These are phyloP conservation scores for Magnusiomyces suaveolens DNA, from an alignment of 1,139 yeast species.

Conservation along the genomic window DNA sequence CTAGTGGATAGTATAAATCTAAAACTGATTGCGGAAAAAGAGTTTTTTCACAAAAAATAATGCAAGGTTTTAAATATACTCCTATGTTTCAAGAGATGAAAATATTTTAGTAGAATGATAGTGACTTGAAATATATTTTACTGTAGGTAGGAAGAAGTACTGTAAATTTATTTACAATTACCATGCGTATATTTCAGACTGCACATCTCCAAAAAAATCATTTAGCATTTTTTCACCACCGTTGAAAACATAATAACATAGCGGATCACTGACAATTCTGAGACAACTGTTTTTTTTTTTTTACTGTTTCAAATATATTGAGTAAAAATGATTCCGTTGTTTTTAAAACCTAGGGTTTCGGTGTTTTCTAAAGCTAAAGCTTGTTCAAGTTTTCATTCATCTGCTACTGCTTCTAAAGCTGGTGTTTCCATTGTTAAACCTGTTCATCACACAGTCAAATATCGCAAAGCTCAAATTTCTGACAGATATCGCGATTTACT, in stretches of 20 bases:
- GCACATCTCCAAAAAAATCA: not conserved
- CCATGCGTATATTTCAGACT: not conserved
- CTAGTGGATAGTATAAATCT: no score
- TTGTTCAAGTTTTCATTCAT: conserved; percentile 20
- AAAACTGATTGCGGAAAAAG: no score
- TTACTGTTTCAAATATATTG: no score
- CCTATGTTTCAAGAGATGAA: no score
- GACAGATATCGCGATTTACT: conserved; percentile 56
- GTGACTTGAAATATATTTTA: no score
- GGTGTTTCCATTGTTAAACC: conserved; percentile 70
- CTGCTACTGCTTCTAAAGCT: conserved; percentile 36
- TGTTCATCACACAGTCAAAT: conserved; percentile 78
- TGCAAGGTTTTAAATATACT: no score
- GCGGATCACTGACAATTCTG: not conserved
- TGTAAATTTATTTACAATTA: no score
- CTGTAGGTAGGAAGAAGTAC: no score
- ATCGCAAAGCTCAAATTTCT: conserved; percentile 54
- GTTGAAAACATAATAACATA: not conserved
- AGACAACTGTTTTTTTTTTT: no score
- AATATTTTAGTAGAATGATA: no score
- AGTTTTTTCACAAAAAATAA: no score
- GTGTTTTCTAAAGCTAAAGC: not conserved
- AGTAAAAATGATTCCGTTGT: not conserved
- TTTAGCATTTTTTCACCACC: conserved; percentile 1
- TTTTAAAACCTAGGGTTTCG: not conserved